phyloP scores from a whole-genome alignment of 148 eudicot species.

The Vaccinium vitisidaea region DNA sequence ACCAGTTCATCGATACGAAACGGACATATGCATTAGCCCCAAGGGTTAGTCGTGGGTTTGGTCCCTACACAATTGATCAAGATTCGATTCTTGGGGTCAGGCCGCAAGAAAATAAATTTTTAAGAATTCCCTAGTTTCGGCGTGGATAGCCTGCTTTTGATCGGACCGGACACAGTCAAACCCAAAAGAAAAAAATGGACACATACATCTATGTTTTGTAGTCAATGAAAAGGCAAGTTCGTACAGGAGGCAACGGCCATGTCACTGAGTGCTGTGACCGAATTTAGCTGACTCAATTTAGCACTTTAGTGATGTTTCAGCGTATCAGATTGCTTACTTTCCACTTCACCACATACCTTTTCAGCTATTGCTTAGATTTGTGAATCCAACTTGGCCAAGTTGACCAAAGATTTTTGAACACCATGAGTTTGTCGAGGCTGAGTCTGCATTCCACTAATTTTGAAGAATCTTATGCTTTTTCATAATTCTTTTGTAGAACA shows the following conservation, averaged over 20 bases:
- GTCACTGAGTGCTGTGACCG: constrained; percentile 36
- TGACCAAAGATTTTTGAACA: constrained; percentile 43
- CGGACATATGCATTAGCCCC: constrained; percentile 23
- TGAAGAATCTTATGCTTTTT: constrained; percentile 28
- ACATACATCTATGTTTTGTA: constrained; percentile 11
- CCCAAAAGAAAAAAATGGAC: constrained; percentile 11
- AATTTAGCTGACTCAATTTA: constrained; percentile 36
- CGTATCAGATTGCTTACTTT: constrained; percentile 37
- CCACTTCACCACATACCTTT: constrained; percentile 15
- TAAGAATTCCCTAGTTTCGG: too few species aligned
- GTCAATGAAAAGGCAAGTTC: neutral
- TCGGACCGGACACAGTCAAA: too few species aligned
- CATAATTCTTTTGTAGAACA: neutral
- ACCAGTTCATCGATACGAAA: too few species aligned
- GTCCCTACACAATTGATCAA: too few species aligned
- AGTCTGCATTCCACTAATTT: constrained; percentile 44
- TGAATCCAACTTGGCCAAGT: constrained; percentile 46
- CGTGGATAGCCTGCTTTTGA: too few species aligned
- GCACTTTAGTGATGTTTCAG: constrained; percentile 18
- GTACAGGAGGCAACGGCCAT: constrained; percentile 19
- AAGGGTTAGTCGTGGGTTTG: too few species aligned
- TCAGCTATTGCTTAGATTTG: constrained; percentile 4
- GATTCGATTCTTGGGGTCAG: too few species aligned
- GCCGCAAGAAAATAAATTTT: too few species aligned
- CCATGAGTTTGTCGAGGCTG: constrained; percentile 25